Base-by-base conservation (phyloP, 768 basidiomycete species). In the Tulasnella sp. region DNA sequence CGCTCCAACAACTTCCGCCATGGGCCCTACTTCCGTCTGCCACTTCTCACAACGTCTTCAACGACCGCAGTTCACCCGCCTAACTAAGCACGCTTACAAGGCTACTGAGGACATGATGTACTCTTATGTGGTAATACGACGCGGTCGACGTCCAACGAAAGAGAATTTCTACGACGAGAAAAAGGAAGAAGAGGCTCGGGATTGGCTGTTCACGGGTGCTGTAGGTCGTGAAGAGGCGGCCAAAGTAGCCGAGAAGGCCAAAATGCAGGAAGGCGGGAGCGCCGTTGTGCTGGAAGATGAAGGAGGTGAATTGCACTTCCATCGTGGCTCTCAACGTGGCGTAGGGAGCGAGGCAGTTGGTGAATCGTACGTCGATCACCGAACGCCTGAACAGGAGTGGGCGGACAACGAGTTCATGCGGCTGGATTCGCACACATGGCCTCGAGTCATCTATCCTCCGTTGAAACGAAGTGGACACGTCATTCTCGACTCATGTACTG, bases 381-480 rank as follows among this genome's bases (percentile, higher is more conserved):
- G 45, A 25, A 78, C 67, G 38, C 38, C 22, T 15, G 70, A 67
- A 52, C 40, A 52, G 31, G 69, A 75, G 72, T n/a, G 52, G 15
- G 38, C 42, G 38, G 72, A 78, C 34, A 36, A 67, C 77, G 86
- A 85, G 45, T 83, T 85, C 38, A 82, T 98, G 77, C 85, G 91
- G 79, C 84, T 85, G 36, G 93, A 96, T 82, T 91, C 95, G 14
- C 94, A 91, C 78, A 83, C 85, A 64, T 97, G 97, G 97, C 94
- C 97, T 45, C 89, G 97, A 74, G 86, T 99, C 40, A 88, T 98
- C 71, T 92, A 94, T 79, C 90, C 95, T n/a, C 97, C 97, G 38
- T 81, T 97, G 81, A 97, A 97, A 83, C 89, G 90, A 78, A 91
- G 90, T 79, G 96, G 96, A 0, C 97, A 99, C 82, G 88, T 98